Percentiles rank a stretch among this genome's conserved stretches.
phyloP scores from a whole-genome alignment of 2,329 filamentous ascomycete genomes.

The Leptographium flavum region DNA sequence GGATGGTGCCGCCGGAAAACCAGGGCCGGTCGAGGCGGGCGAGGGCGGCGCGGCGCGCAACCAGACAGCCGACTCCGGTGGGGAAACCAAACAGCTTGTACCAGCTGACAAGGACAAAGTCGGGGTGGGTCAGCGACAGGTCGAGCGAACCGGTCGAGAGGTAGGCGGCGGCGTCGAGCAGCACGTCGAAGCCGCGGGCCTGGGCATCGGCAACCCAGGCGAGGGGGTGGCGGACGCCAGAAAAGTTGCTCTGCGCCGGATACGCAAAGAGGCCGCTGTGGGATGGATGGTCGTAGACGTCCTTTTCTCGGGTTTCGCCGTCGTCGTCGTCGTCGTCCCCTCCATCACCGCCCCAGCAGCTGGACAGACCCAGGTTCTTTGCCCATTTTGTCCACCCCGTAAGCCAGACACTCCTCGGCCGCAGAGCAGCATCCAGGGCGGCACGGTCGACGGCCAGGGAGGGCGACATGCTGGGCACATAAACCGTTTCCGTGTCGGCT shows the following conservation, averaged over 20 bases:
- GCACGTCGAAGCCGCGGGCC: constrained; percentile 22
- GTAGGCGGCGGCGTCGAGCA: constrained; percentile 26
- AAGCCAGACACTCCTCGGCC: not conserved
- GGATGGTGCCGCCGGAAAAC: constrained; percentile 25
- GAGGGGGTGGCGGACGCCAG: constrained; percentile 26
- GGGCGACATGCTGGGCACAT: constrained; percentile 16
- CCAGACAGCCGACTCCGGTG: constrained; percentile 25
- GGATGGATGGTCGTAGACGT: constrained; percentile 7
- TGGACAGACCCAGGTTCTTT: no score
- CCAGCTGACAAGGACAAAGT: constrained; percentile 25
- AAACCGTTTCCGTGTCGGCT: constrained; percentile 14
- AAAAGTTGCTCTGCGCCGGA: constrained; percentile 31
- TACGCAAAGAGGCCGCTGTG: constrained; percentile 25
- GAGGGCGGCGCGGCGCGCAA: constrained; percentile 20
- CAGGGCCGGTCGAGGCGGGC: constrained; percentile 20
- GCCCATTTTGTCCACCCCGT: no score
- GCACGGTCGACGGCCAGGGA: constrained; percentile 17
- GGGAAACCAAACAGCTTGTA: constrained; percentile 29
- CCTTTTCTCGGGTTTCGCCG: not conserved
- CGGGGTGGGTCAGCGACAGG: constrained; percentile 19
- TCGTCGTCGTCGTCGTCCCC: not conserved
- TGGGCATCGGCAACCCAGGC: constrained; percentile 22
- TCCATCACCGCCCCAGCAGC: not conserved
- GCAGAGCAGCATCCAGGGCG: constrained; percentile 14
- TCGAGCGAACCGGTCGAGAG: constrained; percentile 22